Conservation (phyloP, 148 eudicot genomes). For the Rhododendron vialii region DNA sequence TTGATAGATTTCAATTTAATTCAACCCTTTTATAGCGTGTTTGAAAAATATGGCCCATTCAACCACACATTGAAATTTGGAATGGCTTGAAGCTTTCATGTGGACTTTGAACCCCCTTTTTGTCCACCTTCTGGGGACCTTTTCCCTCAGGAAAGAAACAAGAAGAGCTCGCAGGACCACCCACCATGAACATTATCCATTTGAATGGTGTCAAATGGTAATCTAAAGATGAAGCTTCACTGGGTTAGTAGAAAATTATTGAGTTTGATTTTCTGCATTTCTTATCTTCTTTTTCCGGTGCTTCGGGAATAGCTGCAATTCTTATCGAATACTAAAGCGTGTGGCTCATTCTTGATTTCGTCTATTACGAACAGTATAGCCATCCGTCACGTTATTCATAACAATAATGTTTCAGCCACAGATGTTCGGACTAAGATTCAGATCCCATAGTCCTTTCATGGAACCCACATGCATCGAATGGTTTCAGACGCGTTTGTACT, state of each 20-base stretch:
- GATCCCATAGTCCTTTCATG: neutral
- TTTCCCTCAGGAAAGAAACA: neutral
- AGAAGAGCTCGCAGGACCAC: neutral
- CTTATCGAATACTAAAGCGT: neutral
- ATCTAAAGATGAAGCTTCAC: neutral
- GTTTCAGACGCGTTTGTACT: neutral
- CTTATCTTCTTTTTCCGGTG: neutral
- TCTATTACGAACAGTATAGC: neutral
- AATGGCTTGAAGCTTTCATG: neutral
- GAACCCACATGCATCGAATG: neutral
- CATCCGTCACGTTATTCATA: neutral
- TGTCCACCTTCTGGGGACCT: neutral
- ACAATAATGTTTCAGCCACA: neutral
- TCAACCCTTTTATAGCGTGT: neutral
- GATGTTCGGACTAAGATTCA: neutral
- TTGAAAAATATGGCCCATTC: neutral
- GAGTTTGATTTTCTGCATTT: neutral
- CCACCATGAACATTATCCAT: neutral
- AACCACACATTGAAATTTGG: neutral
- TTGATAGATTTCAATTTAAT: neutral
- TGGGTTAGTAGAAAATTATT: neutral
- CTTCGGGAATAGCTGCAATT: neutral
- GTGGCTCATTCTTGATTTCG: neutral
- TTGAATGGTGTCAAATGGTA: neutral
- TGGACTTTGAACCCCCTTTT: neutral